Evolutionary conservation across 2,329 filamentous ascomycete genomes (phyloP), one percentile per base, ranked within the genome.

Genomic region (Penicillium corylophilum): DNA sequence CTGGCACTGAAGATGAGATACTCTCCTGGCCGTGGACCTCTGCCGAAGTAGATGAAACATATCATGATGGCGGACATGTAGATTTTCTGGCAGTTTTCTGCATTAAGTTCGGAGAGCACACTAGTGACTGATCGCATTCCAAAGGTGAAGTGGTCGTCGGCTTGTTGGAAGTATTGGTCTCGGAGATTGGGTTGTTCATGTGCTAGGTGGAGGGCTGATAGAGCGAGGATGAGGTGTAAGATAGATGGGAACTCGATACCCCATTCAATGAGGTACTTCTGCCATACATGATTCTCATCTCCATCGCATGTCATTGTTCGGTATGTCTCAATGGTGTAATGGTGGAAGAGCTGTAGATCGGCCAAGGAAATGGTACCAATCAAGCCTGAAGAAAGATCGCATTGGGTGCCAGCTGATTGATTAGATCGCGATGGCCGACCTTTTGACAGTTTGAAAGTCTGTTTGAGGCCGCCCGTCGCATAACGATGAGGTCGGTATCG

Each of bases 101-200:
- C 46, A 35, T 66, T 52, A 0, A 71, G 45, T 13, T 60, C 49
- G 0, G 64, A 54, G 3, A 71, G 50, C 0, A 71, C 58, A 1
- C 60, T 43, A 0, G 66, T 69, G 0, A 71, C 68, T 2, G 66
- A 69, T 16, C 58, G 64, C 1, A 71, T 54, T 1, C 69, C 69
- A 39, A 71, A 70, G 0, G 64, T 70, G 33, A 71, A 71, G 49
- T 71, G 69, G 4, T 56, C 54, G 43, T 70, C 65, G 5, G 68
- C 69, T 50, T 66, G 61, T 8, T 45, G 42, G 7, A 65, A 26
- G 24, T 70, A 70, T 16, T 60, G 33, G 0, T 53, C 49, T 18
- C 56, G 55, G 4, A 43, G 20, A 2, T 48, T 46, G 1, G 63
- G 68, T 8, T 60, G 31, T n/a, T 64, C 16, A 29, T 63, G 43